These are phyloP conservation scores for Paraglomus brasilianum DNA, from an alignment of 192 early-diverging fungal species.

Conservation along the genomic window DNA sequence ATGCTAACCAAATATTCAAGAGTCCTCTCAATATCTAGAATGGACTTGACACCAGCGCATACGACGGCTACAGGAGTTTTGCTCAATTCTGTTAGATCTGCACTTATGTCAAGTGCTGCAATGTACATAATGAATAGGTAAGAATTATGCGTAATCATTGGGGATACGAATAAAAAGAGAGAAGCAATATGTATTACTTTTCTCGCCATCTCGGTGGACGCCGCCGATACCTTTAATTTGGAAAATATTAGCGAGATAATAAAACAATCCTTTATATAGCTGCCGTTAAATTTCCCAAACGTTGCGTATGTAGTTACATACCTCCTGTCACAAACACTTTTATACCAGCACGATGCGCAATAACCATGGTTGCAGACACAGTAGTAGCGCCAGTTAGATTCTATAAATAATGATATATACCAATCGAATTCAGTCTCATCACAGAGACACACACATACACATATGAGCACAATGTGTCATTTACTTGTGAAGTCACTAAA, in stretches of 20 bases:
- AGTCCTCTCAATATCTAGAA: constrained; percentile 89
- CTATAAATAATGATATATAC: constrained; percentile 30
- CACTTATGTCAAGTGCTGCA: constrained; percentile 80
- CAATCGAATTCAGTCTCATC: background rate
- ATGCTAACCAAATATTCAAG: constrained; percentile 72
- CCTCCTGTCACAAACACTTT: constrained; percentile 91
- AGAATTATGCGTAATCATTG: background rate
- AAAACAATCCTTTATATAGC: background rate
- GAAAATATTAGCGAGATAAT: background rate
- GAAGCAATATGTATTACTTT: constrained; percentile 40
- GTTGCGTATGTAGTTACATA: background rate
- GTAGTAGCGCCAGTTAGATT: constrained; percentile 83
- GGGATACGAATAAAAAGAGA: background rate
- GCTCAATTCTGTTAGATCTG: constrained; percentile 90
- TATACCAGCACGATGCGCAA: constrained; percentile 84
- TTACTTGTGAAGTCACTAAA: constrained; percentile 65
- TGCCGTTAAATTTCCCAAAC: too few species aligned
- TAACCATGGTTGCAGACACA: constrained; percentile 88
- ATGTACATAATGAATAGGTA: background rate
- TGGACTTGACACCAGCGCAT: constrained; percentile 96
- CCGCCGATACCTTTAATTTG: constrained; percentile 75
- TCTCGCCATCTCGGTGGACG: constrained; percentile 81
- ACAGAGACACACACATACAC: background rate
- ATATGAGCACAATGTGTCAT: background rate
- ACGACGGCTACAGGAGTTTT: constrained; percentile 92